Evolutionary conservation across 2,329 filamentous ascomycete species (phyloP), one percentile per base, ranked within the genome.

Genomic region (Chaetomiaceae sp.): DNA sequence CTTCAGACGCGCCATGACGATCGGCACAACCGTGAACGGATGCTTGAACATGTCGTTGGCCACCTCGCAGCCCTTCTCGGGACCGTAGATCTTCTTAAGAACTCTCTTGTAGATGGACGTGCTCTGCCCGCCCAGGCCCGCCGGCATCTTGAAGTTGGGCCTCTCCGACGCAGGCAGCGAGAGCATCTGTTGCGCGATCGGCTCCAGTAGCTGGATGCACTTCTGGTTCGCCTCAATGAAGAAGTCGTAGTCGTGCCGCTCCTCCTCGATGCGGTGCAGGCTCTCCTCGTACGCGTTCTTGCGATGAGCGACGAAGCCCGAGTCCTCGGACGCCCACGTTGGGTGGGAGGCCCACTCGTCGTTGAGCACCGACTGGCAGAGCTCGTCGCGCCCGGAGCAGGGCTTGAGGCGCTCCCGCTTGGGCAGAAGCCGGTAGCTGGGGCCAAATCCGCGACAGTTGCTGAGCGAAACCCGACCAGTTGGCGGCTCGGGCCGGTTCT

Each of bases 271-370:
- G 19, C 94, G 82, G 67, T 99, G 94, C 8, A 99, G 82, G 29
- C 88, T 88, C 70, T 99, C 94, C 69, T 99, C 94, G 60, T 88
- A 95, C 51, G 87, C 83, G 64, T 99, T 99, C 80, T 99, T 99
- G 58, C 92, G 84, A 72, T 99, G 94, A 12, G 94, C 94, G 55
- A 99, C 92, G 64, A 99, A 99, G 0, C 94, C 94, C 40, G 89
- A 95, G 67, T 99, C 94, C 70, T 99, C 94, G 1, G 92, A 97
- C 1, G 92, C 94, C 94, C 94, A 99, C 0, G 94, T 99, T 3
- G 94, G 94, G 72, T 99, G 94, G 23, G 92, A 97, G 2, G 94
- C 94, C 94, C 94, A 99, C 62, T 96, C 89, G 63, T 99, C 94
- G 61, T 99, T 99, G 51, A 99, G 77, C 0, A 99, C 92, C 22